phyloP scores from a whole-genome alignment of 1,284 basidiomycete genomes.

The Butyriboletus appendiculatus region DNA sequence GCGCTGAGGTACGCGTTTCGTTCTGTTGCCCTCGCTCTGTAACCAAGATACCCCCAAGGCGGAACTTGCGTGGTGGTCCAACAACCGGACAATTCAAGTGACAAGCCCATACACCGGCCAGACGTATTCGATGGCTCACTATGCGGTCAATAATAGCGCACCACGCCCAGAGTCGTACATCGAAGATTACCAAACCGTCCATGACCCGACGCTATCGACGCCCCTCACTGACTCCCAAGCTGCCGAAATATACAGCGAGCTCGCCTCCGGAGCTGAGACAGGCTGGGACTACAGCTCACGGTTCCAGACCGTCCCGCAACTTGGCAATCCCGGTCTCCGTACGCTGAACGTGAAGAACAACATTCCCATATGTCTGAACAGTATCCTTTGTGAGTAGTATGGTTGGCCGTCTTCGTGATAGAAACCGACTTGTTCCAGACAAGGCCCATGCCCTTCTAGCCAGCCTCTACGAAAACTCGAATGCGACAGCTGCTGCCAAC shows the following conservation, averaged over 20 bases:
- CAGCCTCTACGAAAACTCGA: constrained; percentile 56
- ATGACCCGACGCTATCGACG: constrained; percentile 56
- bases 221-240: constrained; percentile 62
- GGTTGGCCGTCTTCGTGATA: neutral
- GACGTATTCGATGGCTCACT: constrained; percentile 69
- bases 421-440: constrained; percentile 44
- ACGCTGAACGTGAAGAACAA: constrained; percentile 71
- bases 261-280: constrained; percentile 86
- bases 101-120: constrained; percentile 73
- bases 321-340: constrained; percentile 58
- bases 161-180: constrained; percentile 88
- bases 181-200: constrained; percentile 77
- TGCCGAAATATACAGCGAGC: constrained; percentile 80
- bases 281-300: constrained; percentile 62
- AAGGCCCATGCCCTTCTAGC: constrained; percentile 65
- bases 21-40: constrained; percentile 38
- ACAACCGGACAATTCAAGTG: constrained; percentile 73
- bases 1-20: constrained; percentile 49
- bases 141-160: constrained; percentile 78
- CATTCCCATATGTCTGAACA: constrained; percentile 81
- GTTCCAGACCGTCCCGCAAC: constrained; percentile 45
- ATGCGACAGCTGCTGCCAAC: constrained; percentile 45
- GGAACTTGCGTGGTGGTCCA: constrained; percentile 84
- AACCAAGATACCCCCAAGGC: constrained; percentile 39
- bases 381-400: constrained; percentile 70